Evolutionary conservation across 495 filamentous ascomycete species (phyloP), one percentile per base, ranked within the genome.

Genomic region (Xylaria venustula): DNA sequence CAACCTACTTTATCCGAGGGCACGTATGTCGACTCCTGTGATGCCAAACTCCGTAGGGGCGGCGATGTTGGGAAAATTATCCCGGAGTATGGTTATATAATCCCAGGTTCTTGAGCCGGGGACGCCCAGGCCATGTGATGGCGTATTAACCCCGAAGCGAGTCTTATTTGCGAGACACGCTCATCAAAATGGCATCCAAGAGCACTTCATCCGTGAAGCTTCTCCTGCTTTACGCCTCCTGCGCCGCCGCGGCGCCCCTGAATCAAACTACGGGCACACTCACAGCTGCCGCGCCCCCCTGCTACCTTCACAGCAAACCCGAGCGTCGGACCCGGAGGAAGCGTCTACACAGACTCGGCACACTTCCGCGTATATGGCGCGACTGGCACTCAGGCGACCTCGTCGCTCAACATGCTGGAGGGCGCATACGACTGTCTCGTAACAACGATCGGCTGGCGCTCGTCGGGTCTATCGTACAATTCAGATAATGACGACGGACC

Each of bases 321-420:
- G 6, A 59, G 11, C 1, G 54, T 72, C 22, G 73, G 74, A 11
- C 65, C 69, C 3, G 71, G 71, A 4, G 63, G 65, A 7, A 58
- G 62, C 14, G 52, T 41, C 2, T 77, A 55, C 56, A 70, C 68
- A 42, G 74, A 77, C 64, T 75, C 68, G 4, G 62, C 74, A 2
- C 74, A 77, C 58, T 77, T 77, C 60, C 74, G 74, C 32, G 54
- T 75, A n/a, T 77, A 75, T 54, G 58, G 59, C 25, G 61, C 58
- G 0, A 58, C 17, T n/a, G 60, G 68, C 17, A 46, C 64, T n/a
- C 42, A 59, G 26, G 71, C 71, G 17, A 63, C 62, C 45, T 30
- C 54, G 2, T 60, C 71, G 28, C 64, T 73, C 25, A 63, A 65
- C 44, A 57, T 63, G 36, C 68, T 77, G 20, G 74, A 77, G 58